These are phyloP conservation scores for Phaseolus lunatus DNA, from an alignment of 306 rosid genomes.

Conservation along the genomic window DNA sequence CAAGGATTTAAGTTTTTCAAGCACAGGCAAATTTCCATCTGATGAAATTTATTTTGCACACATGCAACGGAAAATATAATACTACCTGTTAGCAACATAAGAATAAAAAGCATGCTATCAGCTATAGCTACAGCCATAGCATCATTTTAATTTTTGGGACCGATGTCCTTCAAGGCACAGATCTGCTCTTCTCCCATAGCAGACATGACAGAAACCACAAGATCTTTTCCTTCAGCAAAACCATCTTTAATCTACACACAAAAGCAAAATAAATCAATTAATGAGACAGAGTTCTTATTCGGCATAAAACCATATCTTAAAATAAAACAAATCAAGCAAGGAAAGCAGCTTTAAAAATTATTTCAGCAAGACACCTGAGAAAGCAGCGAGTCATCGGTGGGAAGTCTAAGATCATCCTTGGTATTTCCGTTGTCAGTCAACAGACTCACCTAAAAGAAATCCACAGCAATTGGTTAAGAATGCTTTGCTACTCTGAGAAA, in stretches of 20 bases:
- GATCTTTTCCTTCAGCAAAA: constrained; percentile 79
- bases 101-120: constrained; percentile 40
- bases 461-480: constrained; percentile 31
- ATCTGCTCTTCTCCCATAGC: constrained; percentile 89
- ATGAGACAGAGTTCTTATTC: neutral
- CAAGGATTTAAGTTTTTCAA: constrained; percentile 36
- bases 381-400: constrained; percentile 71
- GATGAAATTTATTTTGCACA: constrained; percentile 54
- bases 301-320: neutral
- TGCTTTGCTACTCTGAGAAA: constrained; percentile 1
- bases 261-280: constrained; percentile 17
- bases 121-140: constrained; percentile 52
- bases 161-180: constrained; percentile 73
- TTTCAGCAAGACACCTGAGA: constrained; percentile 54
- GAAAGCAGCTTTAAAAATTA: neutral
- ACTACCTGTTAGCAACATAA: constrained; percentile 39
- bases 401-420: constrained; percentile 83
- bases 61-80: constrained; percentile 45
- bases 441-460: constrained; percentile 66
- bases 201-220: constrained; percentile 77
- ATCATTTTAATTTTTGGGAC: constrained; percentile 64
- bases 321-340: neutral
- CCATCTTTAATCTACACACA: constrained; percentile 67
- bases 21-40: constrained; percentile 42
- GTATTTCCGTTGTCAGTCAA: constrained; percentile 77